A percentile compares a stretch with the other conserved stretches of the same genome.
These are phyloP conservation scores for Backusella luteola DNA, from an alignment of 192 early-diverging fungal genomes.

Conservation along the genomic window DNA sequence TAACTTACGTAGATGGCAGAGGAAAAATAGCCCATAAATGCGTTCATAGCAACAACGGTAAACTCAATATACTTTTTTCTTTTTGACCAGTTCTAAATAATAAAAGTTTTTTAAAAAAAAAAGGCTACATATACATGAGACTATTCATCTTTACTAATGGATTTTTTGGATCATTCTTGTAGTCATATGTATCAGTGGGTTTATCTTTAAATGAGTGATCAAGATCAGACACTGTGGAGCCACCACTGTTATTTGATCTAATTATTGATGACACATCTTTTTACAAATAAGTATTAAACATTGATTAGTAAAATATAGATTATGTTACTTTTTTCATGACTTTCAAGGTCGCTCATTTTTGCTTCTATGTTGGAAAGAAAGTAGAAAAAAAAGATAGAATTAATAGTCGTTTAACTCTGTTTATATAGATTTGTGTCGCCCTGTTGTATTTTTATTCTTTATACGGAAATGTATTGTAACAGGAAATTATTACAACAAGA, in stretches of 20 bases:
- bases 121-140: not conserved
- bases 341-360: not conserved
- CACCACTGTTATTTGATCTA: not conserved
- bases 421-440: not conserved
- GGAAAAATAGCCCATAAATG: constrained; percentile 30
- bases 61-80: constrained; percentile 10
- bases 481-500: not conserved
- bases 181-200: not conserved
- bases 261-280: not conserved
- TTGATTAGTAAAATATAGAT: not conserved
- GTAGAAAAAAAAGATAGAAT: not conserved
- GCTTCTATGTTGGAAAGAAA: not conserved
- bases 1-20: constrained; percentile 18
- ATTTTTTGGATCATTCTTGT: constrained; percentile 9
- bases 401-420: not conserved
- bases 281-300: not conserved
- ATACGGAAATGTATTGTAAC: not conserved
- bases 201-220: not conserved
- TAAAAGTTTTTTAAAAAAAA: not conserved
- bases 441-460: not conserved
- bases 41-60: constrained; percentile 6
- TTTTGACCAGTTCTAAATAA: constrained; percentile 18
- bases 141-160: constrained; percentile 8
- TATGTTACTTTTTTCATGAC: not conserved
- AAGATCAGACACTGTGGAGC: not conserved